A percentile compares a stretch with the other conserved stretches of the same genome.
Conservation (phyloP, 108 stramenopile genomes). For the Cylindrotheca fusiformis region DNA sequence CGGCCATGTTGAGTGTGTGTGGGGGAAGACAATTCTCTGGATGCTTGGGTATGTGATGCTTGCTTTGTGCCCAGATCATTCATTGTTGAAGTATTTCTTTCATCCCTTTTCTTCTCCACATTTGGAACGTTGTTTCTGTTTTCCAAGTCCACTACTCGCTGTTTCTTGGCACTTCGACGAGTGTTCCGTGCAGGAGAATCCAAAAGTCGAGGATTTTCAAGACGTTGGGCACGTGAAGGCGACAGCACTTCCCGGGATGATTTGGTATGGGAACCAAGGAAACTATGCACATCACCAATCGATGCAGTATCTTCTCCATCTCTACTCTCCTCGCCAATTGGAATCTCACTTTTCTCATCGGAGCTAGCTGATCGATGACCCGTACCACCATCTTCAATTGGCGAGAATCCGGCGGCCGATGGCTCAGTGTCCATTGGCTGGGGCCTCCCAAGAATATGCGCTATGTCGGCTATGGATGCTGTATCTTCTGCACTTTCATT, state of each 20-base stretch:
- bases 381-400: not conserved
- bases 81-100: not conserved
- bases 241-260: no score
- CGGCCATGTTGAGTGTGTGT: slow-evolving; percentile 22
- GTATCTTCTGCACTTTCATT: not conserved
- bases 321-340: no score
- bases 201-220: slow-evolving; percentile 25
- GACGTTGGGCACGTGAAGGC: no score
- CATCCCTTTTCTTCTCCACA: not conserved
- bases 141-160: not conserved
- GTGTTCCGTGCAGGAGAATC: slow-evolving; percentile 74
- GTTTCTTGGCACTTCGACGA: slow-evolving; percentile 24
- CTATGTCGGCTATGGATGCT: not conserved
- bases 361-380: not conserved
- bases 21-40: slow-evolving; percentile 10
- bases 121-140: not conserved
- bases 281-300: no score
- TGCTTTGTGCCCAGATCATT: not conserved
- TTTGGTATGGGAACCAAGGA: no score
- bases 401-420: no score
- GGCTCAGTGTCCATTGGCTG: no score
- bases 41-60: not conserved
- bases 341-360: no score
- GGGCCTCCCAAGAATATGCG: no score
- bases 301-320: no score